Conservation (phyloP, 1,284 basidiomycete species). For the Gomphus bonarii region DNA sequence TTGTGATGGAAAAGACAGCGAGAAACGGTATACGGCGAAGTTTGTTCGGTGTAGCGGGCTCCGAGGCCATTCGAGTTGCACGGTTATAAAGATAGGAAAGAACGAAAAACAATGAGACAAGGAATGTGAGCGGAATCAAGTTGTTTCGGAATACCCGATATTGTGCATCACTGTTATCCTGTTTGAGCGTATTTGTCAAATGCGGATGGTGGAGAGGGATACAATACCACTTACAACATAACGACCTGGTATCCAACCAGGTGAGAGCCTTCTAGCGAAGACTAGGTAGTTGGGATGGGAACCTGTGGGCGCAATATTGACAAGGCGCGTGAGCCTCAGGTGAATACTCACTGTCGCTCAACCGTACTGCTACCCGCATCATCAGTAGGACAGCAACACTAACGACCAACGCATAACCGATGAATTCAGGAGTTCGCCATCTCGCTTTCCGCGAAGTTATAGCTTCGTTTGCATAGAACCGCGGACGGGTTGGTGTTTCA, state of each 20-base stretch:
- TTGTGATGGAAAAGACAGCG: slow-evolving; percentile 51
- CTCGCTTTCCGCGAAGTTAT: slow-evolving; percentile 30
- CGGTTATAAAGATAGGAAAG: slow-evolving; percentile 30
- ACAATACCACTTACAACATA: slow-evolving; percentile 40
- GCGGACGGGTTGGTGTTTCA: slow-evolving; percentile 32
- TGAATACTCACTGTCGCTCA: slow-evolving; percentile 62
- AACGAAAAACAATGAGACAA: slow-evolving; percentile 37
- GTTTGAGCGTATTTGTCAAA: slow-evolving; percentile 6
- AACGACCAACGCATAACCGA: slow-evolving; percentile 62
- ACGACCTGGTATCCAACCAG: slow-evolving; percentile 61
- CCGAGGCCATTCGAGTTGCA: slow-evolving; percentile 18
- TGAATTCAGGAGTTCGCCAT: slow-evolving; percentile 83
- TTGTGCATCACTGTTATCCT: slow-evolving; percentile 85
- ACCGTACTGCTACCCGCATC: slow-evolving; percentile 67
- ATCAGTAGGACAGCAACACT: slow-evolving; percentile 63
- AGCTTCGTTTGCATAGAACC: slow-evolving; percentile 16
- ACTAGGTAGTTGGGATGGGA: slow-evolving; percentile 64
- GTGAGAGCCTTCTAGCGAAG: slow-evolving; percentile 51
- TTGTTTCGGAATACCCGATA: slow-evolving; percentile 78
- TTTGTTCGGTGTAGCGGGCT: slow-evolving; percentile 19
- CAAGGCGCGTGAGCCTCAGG: background rate
- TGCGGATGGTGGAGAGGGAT: background rate
- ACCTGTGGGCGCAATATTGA: slow-evolving; percentile 28
- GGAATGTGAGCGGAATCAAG: slow-evolving; percentile 45
- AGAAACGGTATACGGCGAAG: slow-evolving; percentile 41